These are phyloP conservation scores for Arthrobotrys sphaeroides DNA, from an alignment of 2,329 filamentous ascomycete genomes.

Conservation along the genomic window DNA sequence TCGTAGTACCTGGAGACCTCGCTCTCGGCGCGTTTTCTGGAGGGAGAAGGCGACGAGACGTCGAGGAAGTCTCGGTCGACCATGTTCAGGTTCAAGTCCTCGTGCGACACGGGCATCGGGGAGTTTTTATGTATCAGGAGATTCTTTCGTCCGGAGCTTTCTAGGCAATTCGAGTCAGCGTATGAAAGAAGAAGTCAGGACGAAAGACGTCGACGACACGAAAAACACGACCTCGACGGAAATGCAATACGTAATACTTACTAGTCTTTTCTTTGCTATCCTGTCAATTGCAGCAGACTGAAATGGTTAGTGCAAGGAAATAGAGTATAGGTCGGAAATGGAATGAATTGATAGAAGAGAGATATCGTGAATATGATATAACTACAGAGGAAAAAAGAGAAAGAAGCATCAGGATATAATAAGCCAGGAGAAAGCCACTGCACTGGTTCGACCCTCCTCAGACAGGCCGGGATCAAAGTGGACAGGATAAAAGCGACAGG, in stretches of 20 bases:
- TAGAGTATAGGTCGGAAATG: neutral
- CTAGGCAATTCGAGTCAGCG: too few species aligned
- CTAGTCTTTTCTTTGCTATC: too few species aligned
- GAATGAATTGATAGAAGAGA: neutral
- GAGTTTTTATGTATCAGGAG: neutral
- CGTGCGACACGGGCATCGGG: slow-evolving; percentile 24
- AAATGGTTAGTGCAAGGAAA: too few species aligned
- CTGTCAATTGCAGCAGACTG: neutral
- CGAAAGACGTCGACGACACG: too few species aligned
- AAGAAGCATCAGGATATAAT: neutral
- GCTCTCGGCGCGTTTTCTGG: slow-evolving; percentile 52
- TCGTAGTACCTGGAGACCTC: slow-evolving; percentile 53
- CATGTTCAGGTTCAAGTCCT: slow-evolving; percentile 35
- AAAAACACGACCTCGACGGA: neutral
- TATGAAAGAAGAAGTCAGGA: too few species aligned
- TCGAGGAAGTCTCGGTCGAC: slow-evolving; percentile 35
- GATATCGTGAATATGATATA: too few species aligned
- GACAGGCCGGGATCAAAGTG: too few species aligned
- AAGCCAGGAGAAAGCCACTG: slow-evolving; percentile 14
- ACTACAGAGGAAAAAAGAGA: slow-evolving; percentile 8
- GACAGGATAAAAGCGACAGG: neutral
- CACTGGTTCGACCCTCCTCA: neutral
- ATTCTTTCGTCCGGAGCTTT: too few species aligned
- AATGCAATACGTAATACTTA: too few species aligned
- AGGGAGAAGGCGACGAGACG: slow-evolving; percentile 29